Evolutionary conservation across 495 filamentous ascomycete species (phyloP).

Genomic region (Aspergillus cristatus): DNA sequence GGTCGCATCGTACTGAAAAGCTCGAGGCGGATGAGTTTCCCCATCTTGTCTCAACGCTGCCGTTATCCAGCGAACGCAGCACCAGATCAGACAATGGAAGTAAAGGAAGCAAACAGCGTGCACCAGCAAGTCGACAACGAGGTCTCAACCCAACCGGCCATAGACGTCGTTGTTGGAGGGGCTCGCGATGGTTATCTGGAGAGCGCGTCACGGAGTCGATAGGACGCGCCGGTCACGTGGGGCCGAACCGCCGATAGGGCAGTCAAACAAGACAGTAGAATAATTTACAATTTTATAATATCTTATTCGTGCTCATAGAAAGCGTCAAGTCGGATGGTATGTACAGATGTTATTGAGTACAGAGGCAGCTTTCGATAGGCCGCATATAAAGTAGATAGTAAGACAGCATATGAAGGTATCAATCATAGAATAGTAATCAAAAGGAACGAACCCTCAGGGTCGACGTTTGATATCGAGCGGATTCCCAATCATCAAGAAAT

Average conservation of each 20-base stretch:
- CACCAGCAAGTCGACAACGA: neutral
- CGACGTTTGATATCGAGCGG: constrained; percentile 4
- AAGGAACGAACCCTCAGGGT: too few species aligned
- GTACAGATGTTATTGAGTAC: too few species aligned
- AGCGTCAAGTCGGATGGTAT: too few species aligned
- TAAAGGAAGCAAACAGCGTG: too few species aligned
- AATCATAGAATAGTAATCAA: neutral
- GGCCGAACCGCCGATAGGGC: neutral
- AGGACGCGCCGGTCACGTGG: constrained; percentile 16
- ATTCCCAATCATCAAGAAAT: constrained; percentile 28
- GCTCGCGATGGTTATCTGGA: constrained; percentile 10
- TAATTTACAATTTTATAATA: too few species aligned
- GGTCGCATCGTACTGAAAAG: constrained; percentile 63
- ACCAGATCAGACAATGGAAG: constrained; percentile 10
- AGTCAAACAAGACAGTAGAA: too few species aligned
- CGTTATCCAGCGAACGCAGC: constrained; percentile 23
- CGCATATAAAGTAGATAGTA: too few species aligned
- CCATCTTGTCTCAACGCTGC: constrained; percentile 42
- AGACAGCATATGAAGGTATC: too few species aligned
- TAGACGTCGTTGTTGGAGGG: constrained; percentile 17
- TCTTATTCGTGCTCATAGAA: too few species aligned
- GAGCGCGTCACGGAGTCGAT: constrained; percentile 11
- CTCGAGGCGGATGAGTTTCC: constrained; percentile 91
- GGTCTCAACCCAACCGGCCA: neutral
- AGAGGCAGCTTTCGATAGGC: too few species aligned